Evolutionary conservation across 371 early-diverging fungal species (phyloP), one percentile per base, ranked within the genome.

Genomic region (Mucor velutinosus): DNA sequence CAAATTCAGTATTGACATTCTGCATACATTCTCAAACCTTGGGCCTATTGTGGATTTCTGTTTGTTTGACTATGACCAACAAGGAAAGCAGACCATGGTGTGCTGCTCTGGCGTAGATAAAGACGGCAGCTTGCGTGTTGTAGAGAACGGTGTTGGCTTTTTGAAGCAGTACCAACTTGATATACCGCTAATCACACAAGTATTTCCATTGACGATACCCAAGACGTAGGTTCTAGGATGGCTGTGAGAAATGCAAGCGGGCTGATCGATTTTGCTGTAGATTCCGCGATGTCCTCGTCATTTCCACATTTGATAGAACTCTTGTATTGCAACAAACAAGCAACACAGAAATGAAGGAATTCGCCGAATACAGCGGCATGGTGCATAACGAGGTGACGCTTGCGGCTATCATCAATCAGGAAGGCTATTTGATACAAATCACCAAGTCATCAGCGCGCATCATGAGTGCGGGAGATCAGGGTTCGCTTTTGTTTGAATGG

Each of bases 121-220:
- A 61, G 87, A 90, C 67, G 94, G 95, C 7, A 83, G 89, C 1
- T 75, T 98, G 55, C 84, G 95, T 29, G 80, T 95, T 7, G 87
- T 98, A 30, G 86, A 94, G 51, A 94, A 92, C 75, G 97, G 98
- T 10, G 86, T 96, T 39, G 97, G 95, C 12, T 89, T 97, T 47
- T 77, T 84, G n/a, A 86, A 87, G 37, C 73, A 87, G 21, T 87
- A 84, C 2, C 67, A 72, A 0, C 37, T 93, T 35, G 83, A 85
- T 17, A 80, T 94, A 27, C 77, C 78, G 5, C 90, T 93, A 17
- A 74, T 94, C 25, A 84, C 80, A 58, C 45, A 58, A 43, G 65
- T 27, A 4, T 60, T 30, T 23, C 43, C 45, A 55, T 62, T 39
- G 69, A 64, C 21, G 69, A 47, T 17, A 15, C 27, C 47, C 15